Conservation (phyloP, 352 stramenopile species). For the Pythium dissotocum region DNA sequence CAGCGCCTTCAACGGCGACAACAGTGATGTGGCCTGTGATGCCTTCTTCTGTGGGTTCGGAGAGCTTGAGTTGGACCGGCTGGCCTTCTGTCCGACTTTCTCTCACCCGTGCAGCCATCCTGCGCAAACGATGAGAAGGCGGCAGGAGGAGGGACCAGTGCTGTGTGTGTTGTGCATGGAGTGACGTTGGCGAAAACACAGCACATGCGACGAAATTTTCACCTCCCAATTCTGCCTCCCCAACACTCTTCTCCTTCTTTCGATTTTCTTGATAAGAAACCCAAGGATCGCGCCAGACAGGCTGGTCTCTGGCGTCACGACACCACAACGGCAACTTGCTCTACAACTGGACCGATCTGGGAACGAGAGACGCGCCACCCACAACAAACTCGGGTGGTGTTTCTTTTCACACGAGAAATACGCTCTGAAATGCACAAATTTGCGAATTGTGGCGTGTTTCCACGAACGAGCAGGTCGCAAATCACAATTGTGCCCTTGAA, state of each 20-base stretch:
- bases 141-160: slow-evolving; percentile 5
- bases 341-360: slow-evolving; percentile 17
- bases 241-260: slow-evolving; percentile 7
- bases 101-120: slow-evolving; percentile 29
- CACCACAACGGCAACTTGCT: slow-evolving; percentile 23
- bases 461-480: not conserved
- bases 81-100: slow-evolving; percentile 24
- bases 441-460: not conserved
- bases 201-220: slow-evolving; percentile 15
- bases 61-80: slow-evolving; percentile 12
- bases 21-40: slow-evolving; percentile 2
- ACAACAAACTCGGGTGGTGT: no score
- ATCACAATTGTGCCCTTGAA: not conserved
- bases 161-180: not conserved
- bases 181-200: slow-evolving; percentile 16
- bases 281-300: slow-evolving; percentile 8
- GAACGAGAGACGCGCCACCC: slow-evolving; percentile 5
- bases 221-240: not conserved
- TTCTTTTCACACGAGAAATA: not conserved
- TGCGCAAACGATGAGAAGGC: slow-evolving; percentile 7
- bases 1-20: not conserved
- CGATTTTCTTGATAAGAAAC: slow-evolving; percentile 20
- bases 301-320: slow-evolving; percentile 16
- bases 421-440: not conserved
- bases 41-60: slow-evolving; percentile 16